phyloP scores from a whole-genome alignment of 2,329 filamentous ascomycete genomes.

The Xylaria sp. region DNA sequence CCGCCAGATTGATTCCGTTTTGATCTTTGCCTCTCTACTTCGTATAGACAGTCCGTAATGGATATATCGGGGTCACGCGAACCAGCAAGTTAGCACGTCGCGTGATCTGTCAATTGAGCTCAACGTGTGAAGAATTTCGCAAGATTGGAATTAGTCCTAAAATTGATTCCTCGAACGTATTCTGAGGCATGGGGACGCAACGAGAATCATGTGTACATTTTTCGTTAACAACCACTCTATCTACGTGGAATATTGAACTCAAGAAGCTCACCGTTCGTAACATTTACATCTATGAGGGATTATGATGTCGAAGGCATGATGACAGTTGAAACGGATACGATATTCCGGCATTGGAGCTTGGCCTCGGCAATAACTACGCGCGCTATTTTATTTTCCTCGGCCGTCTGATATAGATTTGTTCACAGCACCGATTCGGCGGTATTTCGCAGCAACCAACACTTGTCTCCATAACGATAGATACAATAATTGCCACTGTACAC shows the following conservation, averaged over 20 bases:
- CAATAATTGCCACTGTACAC: neutral
- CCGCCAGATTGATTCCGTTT: neutral
- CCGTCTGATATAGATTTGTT: neutral
- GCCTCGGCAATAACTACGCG: neutral
- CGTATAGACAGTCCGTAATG: no score
- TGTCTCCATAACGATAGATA: neutral
- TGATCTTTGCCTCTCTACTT: neutral
- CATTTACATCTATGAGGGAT: neutral
- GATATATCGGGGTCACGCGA: neutral
- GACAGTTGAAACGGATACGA: neutral
- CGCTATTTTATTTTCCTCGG: neutral
- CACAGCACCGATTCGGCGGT: conserved; percentile 1
- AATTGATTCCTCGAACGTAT: no score
- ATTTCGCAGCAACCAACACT: neutral
- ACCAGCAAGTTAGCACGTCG: neutral
- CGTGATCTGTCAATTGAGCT: neutral
- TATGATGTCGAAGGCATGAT: neutral
- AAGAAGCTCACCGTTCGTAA: neutral
- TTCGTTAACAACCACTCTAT: neutral
- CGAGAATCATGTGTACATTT: neutral
- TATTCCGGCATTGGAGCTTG: neutral
- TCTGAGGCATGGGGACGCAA: neutral
- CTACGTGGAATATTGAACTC: neutral
- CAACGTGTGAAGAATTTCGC: no score
- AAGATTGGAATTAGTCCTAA: neutral